Evolutionary conservation across 2,329 filamentous ascomycete species (phyloP), one percentile per base, ranked within the genome.

Genomic region (Colletotrichum graminicola): DNA sequence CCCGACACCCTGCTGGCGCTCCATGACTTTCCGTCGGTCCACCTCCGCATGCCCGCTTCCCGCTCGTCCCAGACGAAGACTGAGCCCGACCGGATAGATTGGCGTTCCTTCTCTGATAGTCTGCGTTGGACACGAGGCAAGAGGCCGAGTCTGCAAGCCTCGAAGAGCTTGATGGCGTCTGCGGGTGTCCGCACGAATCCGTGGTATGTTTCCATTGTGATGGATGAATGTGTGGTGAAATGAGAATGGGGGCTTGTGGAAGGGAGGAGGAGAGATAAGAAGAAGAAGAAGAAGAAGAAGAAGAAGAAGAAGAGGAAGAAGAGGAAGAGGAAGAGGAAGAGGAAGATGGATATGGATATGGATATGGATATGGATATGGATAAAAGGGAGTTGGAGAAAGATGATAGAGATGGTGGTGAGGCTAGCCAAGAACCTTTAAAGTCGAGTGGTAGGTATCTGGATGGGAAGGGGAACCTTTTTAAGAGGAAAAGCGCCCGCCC

Each of bases 61-160:
- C 95, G 88, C 85, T 99, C 96, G 81, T 99, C 96, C 96, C 96
- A 99, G n/a, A 99, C 96, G 78, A 98, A 99, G 4, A 99, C 95
- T 0, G 96, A 99, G 54, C 96, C 96, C 0, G 95, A 97, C 78
- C 94, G 92, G 80, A 99, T 99, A 5, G 94, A 94, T 79, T 98
- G 95, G 73, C 96, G 90, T 84, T 99, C 96, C 84, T 98, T 98
- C 82, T 99, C 96, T 3, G 96, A 98, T 71, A 98, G 84, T 77
- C 96, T 89, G 76, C 96, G 89, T 84, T 98, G 96, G 7, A 99
- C 96, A 75, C 96, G 91, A 39, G 96, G 96, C 59, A 98, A 85
- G 60, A 97, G 86, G 66, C 96, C 96, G 56, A 97, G 87, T 74
- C 95, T 89, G 82, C 95, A 99, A 72, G 96, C 96, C 83, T 98